Base-by-base conservation (phyloP, 106 monocot genomes). In the Iris macrosiphon region DNA sequence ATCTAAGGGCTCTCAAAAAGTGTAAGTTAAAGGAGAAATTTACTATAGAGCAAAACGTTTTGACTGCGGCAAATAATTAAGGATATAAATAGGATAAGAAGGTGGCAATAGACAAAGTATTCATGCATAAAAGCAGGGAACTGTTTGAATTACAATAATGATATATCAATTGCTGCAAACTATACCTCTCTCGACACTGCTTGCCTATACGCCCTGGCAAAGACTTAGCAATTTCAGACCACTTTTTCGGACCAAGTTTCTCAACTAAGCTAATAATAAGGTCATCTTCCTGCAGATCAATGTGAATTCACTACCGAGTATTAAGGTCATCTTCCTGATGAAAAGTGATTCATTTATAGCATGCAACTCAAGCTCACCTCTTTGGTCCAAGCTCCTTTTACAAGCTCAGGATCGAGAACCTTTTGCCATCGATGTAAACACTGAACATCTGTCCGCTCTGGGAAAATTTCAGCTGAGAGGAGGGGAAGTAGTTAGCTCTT, bases 351-450 rank as follows among this genome's bases (percentile, higher is more conserved):
- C 8, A 4, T n/a, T 26, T 15, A 6, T 24, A 63, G 26, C 7
- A 30, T 38, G 28, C 16, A 20, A 3, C 21, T 61, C 19, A 5
- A 7, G 15, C 26, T 33, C 26, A 94, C 94, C 94, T 88, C 84
- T 49, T 26, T 60, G 29, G 75, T 79, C 94, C 94, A 89, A 50
- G 88, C 79, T 34, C 94, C 94, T 67, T 94, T 94, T 6, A 85
- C 39, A 61, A 94, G 88, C 27, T 94, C 79, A 8, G 94, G 94
- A 74, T 94, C 89, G 52, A 94, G 88, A 85, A 94, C 94, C 59
- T 94, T 94, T 63, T 94, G 94, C 94, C 94, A 94, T 20, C 88
- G 62, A 79, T 94, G 94, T 18, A 94, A 73, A 49, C 94, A 94
- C 68, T 94, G 94, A 30, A 94, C 94, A 70, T 94, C 94, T 35